Evolutionary conservation across 1,284 basidiomycete species (phyloP).

Genomic region (Ustilago hordei): DNA sequence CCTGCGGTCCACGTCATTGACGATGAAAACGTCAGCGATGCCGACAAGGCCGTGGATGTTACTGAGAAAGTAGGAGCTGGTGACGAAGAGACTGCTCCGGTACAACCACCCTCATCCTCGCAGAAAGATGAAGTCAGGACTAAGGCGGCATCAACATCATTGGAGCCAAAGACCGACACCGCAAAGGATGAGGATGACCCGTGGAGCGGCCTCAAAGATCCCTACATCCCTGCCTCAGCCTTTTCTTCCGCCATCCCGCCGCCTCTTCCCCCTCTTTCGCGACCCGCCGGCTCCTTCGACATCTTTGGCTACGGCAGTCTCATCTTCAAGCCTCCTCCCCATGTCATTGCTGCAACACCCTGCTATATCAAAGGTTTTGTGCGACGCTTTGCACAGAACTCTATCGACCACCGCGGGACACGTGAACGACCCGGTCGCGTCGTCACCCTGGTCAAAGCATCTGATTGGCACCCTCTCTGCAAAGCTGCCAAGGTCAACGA

Average conservation of each 20-base stretch:
- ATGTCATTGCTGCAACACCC: conserved; percentile 70
- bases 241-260: conserved; percentile 33
- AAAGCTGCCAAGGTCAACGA: conserved; percentile 74
- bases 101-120: background rate
- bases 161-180: background rate
- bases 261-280: conserved; percentile 29
- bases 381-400: conserved; percentile 85
- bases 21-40: conserved; percentile 11
- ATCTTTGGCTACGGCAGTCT: conserved; percentile 67
- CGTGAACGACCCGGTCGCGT: conserved; percentile 76
- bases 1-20: conserved; percentile 28
- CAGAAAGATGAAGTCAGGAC: background rate
- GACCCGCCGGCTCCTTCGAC: conserved; percentile 61
- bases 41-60: conserved; percentile 17
- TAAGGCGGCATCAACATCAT: background rate
- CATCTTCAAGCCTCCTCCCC: conserved; percentile 69
- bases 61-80: conserved; percentile 21
- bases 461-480: conserved; percentile 76
- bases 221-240: conserved; percentile 42
- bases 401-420: conserved; percentile 79
- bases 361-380: conserved; percentile 88
- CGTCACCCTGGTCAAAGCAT: conserved; percentile 85
- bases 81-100: conserved; percentile 34
- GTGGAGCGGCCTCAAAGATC: conserved; percentile 35
- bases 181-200: conserved; percentile 22